These are phyloP conservation scores for Myrmaecium sp. DNA, from an alignment of 2,329 filamentous ascomycete genomes.

Conservation along the genomic window DNA sequence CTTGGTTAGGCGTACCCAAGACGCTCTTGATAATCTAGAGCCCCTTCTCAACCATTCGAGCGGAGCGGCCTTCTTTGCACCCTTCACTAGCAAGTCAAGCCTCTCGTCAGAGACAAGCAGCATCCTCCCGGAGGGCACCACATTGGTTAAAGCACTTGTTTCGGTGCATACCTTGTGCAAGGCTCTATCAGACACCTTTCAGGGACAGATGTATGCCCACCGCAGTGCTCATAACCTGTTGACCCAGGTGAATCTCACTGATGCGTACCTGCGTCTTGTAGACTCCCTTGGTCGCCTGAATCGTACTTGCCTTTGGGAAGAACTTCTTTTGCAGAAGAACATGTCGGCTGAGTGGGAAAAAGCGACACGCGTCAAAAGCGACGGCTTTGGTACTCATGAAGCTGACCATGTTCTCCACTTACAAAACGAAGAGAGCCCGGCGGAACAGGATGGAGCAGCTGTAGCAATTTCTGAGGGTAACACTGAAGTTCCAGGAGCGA, in stretches of 20 bases:
- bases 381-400: constrained; percentile 21
- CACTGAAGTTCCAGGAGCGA: constrained; percentile 5
- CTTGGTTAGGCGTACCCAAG: constrained; percentile 56
- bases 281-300: constrained; percentile 62
- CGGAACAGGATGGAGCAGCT: too few species aligned
- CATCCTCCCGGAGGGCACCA: constrained; percentile 44
- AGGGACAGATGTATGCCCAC: constrained; percentile 43
- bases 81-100: constrained; percentile 32
- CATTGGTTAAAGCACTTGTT: constrained; percentile 60
- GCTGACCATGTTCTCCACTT: constrained; percentile 22
- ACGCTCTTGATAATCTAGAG: constrained; percentile 48
- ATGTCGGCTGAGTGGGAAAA: constrained; percentile 54
- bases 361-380: constrained; percentile 25
- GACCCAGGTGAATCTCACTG: constrained; percentile 62
- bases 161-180: constrained; percentile 61
- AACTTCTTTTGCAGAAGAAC: constrained; percentile 54
- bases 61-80: constrained; percentile 49
- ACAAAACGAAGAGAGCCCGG: constrained; percentile 1
- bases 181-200: constrained; percentile 58
- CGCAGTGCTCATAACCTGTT: constrained; percentile 50
- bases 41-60: constrained; percentile 41
- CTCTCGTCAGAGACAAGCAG: constrained; percentile 11
- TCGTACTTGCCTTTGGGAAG: constrained; percentile 68
- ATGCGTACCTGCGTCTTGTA: constrained; percentile 63
- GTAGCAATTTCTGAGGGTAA: constrained; percentile 13